phyloP scores from a whole-genome alignment of 768 basidiomycete species.

The Boletus pseudo-olivaceus region DNA sequence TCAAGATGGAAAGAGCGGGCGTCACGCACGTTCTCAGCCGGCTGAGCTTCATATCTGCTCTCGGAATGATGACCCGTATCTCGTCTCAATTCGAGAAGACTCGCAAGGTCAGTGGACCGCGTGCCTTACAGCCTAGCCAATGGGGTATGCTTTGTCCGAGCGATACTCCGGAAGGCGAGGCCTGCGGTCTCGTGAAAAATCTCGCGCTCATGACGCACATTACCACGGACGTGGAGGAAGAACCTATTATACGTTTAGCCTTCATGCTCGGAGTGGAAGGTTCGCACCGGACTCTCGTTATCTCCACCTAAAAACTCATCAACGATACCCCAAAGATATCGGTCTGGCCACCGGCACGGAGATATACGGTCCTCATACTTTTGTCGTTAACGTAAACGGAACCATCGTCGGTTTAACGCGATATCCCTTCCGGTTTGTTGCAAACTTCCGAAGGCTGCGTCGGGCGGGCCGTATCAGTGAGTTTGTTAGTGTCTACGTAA shows the following conservation, averaged over 20 bases:
- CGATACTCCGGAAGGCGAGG: conserved; percentile 99
- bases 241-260: conserved; percentile 82
- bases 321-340: conserved; percentile 60
- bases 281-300: conserved; percentile 30
- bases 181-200: conserved; percentile 98
- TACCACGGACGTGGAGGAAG: conserved; percentile 97
- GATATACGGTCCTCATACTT: conserved; percentile 90
- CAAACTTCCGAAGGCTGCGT: conserved; percentile 87
- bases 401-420: conserved; percentile 92
- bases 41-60: conserved; percentile 91
- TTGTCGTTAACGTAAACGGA: conserved; percentile 96
- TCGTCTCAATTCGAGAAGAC: conserved; percentile 99
- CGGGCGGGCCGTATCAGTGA: conserved; percentile 91
- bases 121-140: conserved; percentile 95
- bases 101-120: conserved; percentile 94
- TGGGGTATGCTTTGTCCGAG: conserved; percentile 99
- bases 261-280: conserved; percentile 98
- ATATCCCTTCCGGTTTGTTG: conserved; percentile 78
- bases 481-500: conserved; percentile 95
- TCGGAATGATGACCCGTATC: conserved; percentile 99
- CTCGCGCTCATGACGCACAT: conserved; percentile 99
- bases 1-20: conserved; percentile 99
- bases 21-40: conserved; percentile 97
- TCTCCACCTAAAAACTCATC: conserved; percentile 11
- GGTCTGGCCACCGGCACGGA: conserved; percentile 88